Evolutionary conservation across 441 rosid genomes (phyloP), one percentile per base, ranked within the genome.

Genomic region (Euphorbia corollata): DNA sequence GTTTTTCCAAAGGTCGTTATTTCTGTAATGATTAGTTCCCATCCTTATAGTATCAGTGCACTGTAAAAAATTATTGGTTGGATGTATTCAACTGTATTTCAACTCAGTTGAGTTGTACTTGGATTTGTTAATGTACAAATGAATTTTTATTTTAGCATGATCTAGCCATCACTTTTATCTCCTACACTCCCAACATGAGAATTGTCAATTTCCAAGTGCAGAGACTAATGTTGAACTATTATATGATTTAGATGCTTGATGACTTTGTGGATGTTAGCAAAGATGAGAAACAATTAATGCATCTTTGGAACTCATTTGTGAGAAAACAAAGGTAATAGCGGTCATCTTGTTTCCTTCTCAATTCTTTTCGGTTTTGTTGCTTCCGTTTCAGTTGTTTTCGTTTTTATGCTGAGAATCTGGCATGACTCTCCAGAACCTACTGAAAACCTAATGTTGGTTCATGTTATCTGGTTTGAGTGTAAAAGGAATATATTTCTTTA

Each of bases 241-340:
- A 47, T 61, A 38, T 71, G 64, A 73, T 81, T 77, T 81, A 92
- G 97, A 85, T 92, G 96, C 97, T 92, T 32, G 98, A 90, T 75
- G 98, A 92, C 81, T 90, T 92, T 47, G 97, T 88, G 62, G 98
- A 92, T 74, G 98, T 92, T 68, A 90, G 96, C 73, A 87, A 84
- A 74, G 91, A 90, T 68, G 97, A 92, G 83, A 92, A 90, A 79
- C 92, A 80, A 75, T 81, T 92, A 74, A 92, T 92, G 98, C 97
- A 92, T 78, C 70, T 92, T 67, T 92, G 98, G 98, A 92, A 90
- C 82, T 92, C 97, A n/a, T 88, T 92, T 69, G 91, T 86, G 77
- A 87, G 98, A 68, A 92, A 90, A 79, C 98, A 92, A 74, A 83
- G 96, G 98, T 90, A 80, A 68, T 27, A 6, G 30, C 16, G 5